Evolutionary conservation across 495 filamentous ascomycete species (phyloP).

Genomic region (Aspergillus panamensis): DNA sequence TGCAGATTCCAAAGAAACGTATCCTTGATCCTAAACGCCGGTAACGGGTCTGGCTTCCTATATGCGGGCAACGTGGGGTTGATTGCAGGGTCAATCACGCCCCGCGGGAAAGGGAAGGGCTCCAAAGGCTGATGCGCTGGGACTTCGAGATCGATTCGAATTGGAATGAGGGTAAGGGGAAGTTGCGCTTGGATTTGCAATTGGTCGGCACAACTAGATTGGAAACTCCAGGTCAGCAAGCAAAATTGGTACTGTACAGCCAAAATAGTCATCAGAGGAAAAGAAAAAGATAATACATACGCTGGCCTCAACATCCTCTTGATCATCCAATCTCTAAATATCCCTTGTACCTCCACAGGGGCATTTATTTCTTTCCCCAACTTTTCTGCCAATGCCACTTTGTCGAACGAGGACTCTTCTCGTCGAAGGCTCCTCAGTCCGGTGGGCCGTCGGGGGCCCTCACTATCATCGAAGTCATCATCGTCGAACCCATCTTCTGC

Average conservation of each 20-base stretch:
- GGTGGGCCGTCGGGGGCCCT: constrained; percentile 72
- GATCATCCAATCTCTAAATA: constrained; percentile 93
- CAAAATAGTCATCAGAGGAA: constrained; percentile 2
- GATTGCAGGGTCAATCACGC: constrained; percentile 57
- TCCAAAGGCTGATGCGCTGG: constrained; percentile 71
- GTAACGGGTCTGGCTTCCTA: constrained; percentile 67
- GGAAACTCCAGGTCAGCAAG: constrained; percentile 18
- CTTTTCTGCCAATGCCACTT: constrained; percentile 63
- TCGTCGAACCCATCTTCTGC: constrained; percentile 95
- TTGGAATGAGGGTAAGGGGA: constrained; percentile 87
- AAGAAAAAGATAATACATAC: constrained; percentile 29
- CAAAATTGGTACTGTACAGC: constrained; percentile 7
- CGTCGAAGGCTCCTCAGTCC: constrained; percentile 77
- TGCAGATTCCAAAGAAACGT: constrained; percentile 97
- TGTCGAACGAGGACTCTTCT: constrained; percentile 65
- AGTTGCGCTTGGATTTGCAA: constrained; percentile 78
- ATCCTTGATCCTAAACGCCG: constrained; percentile 84
- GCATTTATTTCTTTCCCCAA: constrained; percentile 76
- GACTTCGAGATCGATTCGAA: constrained; percentile 93
- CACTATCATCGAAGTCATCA: constrained; percentile 87
- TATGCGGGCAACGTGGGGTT: constrained; percentile 70
- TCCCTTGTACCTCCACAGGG: constrained; percentile 81
- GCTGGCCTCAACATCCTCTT: constrained; percentile 59
- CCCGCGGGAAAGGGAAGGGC: constrained; percentile 63
- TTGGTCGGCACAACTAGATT: constrained; percentile 53